Base-by-base conservation (phyloP, 371 early-diverging fungal genomes). In the Gilbertella persicaria region DNA sequence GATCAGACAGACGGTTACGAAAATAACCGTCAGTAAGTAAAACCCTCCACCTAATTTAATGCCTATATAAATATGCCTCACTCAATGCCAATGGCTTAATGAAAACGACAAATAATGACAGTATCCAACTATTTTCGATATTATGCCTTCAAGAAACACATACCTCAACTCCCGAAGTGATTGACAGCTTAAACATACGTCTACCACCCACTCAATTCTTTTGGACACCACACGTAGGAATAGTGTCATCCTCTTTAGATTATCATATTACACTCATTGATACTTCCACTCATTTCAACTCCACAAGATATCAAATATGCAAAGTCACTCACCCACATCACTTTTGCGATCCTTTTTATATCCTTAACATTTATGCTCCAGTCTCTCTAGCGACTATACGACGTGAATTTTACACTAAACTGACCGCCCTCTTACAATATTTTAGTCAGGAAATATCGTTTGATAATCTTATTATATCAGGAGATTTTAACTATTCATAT, bases 131-230 rank as follows among this genome's bases (percentile, higher is more conserved):
- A 17, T 50, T 17, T 17, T 39, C 14, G 10, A 40, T 50, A 28
- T 2, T 50, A 2, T 39, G 50, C 29, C 25, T 50, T 19, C 41
- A 50, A 17, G 50, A 50, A 39, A n/a, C 50, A 9, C 50, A 40
- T 40, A 41, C 50, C 2, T 40, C 39, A 0, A 28, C 39, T 13
- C 40, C 25, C 0, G 50, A 50, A 39, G 2, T 50, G 10, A 19
- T 30, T 0, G 13, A 7, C 2, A 16, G 19, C 10, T 26, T 50
- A 0, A 10, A 50, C 25, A 50, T 29, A 14, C 39, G 29, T 20
- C 39, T 50, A 23, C 49, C 36, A 24, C 26, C 38, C 1, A 23
- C 23, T 12, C 5, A 12, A 36, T 23, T 38, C 4, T 19, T 24
- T 26, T 37, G 49, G 49, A 48, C 38, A 24, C n/a, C 20, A 1